phyloP scores from a whole-genome alignment of 1,284 basidiomycete species.

The Fomitopsis pinicola region DNA sequence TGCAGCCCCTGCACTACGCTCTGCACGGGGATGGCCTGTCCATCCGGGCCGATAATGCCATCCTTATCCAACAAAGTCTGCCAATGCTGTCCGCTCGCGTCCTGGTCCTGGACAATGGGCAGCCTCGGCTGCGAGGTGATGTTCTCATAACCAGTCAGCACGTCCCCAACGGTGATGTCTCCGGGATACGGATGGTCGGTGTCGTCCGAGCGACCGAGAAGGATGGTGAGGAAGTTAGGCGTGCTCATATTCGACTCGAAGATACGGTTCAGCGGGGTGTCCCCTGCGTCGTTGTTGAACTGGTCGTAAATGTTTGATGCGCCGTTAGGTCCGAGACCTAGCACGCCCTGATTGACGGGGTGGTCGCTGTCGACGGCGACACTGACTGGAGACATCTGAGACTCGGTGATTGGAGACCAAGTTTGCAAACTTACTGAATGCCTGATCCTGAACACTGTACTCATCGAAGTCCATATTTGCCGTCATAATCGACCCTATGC shows the following conservation, averaged over 20 bases:
- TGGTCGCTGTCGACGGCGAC: conserved; percentile 21
- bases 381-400: conserved; percentile 15
- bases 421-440: conserved; percentile 46
- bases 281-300: conserved; percentile 28
- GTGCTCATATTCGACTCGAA: conserved; percentile 53
- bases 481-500: conserved; percentile 47
- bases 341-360: conserved; percentile 27
- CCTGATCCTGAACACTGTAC: conserved; percentile 51
- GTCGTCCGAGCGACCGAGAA: conserved; percentile 31
- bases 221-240: conserved; percentile 53
- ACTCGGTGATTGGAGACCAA: neutral
- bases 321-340: conserved; percentile 36
- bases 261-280: conserved; percentile 57
- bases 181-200: conserved; percentile 29
- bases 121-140: conserved; percentile 33
- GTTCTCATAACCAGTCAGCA: conserved; percentile 28
- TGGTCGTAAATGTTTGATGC: conserved; percentile 25
- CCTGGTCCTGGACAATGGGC: conserved; percentile 17
- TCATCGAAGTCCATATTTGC: conserved; percentile 51
- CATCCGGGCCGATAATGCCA: conserved; percentile 37
- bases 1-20: conserved; percentile 40
- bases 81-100: conserved; percentile 33
- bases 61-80: conserved; percentile 30
- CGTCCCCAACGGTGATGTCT: conserved; percentile 34
- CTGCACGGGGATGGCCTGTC: conserved; percentile 38